These are phyloP conservation scores for Corchorus capsularis DNA, from an alignment of 345 rosid genomes.

Conservation along the genomic window DNA sequence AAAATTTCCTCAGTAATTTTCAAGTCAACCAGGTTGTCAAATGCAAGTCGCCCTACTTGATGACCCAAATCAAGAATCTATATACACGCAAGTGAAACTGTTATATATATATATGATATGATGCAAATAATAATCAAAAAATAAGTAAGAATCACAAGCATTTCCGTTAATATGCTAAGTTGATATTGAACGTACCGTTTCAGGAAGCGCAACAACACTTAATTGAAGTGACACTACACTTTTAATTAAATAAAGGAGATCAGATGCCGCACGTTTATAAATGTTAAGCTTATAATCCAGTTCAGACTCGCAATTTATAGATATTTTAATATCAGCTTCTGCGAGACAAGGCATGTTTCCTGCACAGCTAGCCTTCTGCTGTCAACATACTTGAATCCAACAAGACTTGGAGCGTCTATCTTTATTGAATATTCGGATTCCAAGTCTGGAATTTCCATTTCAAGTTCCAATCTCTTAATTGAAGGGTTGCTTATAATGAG, in stretches of 20 bases:
- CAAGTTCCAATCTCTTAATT: neutral
- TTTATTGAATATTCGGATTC: too few relatives aligned
- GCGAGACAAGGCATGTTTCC: neutral
- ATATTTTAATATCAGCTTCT: neutral
- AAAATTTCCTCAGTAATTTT: neutral
- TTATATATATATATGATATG: too few relatives aligned
- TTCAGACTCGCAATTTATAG: neutral
- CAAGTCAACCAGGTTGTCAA: neutral
- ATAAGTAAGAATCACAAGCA: neutral
- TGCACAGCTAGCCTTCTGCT: neutral
- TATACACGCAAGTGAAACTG: neutral
- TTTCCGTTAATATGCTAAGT: neutral
- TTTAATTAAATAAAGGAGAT: neutral
- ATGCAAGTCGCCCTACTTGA: neutral
- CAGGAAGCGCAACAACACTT: too few relatives aligned
- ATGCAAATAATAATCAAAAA: neutral
- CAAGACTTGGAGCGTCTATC: constrained; percentile 4
- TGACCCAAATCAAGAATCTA: neutral
- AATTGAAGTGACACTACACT: neutral
- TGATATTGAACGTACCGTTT: neutral
- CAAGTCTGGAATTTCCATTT: too few relatives aligned
- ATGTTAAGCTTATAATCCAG: too few relatives aligned
- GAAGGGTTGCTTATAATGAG: neutral
- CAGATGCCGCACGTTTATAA: neutral
- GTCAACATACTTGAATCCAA: neutral